These are phyloP conservation scores for Polytolypa hystricis DNA, from an alignment of 2,329 filamentous ascomycete genomes.

Conservation along the genomic window DNA sequence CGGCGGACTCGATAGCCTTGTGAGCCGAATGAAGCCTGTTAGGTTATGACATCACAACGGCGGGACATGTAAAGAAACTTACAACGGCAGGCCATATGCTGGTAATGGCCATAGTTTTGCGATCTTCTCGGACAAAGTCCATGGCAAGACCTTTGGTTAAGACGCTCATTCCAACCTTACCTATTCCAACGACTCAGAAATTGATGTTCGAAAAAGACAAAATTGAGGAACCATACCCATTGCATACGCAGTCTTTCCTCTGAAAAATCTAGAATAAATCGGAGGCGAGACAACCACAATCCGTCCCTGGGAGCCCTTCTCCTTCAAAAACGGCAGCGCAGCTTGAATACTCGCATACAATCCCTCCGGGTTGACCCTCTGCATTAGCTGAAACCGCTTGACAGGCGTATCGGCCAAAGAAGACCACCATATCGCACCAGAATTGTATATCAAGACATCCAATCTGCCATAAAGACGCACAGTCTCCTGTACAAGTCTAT, in stretches of 20 bases:
- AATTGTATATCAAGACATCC: constrained; percentile 71
- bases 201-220: background rate
- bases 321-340: constrained; percentile 53
- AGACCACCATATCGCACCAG: constrained; percentile 77
- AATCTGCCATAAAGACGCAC: constrained; percentile 51
- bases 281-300: constrained; percentile 73
- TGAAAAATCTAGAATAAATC: constrained; percentile 75
- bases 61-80: no score
- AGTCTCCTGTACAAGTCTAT: constrained; percentile 48
- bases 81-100: constrained; percentile 74
- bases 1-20: constrained; percentile 61
- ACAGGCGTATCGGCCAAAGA: constrained; percentile 60
- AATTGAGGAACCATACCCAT: constrained; percentile 40
- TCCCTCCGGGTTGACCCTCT: constrained; percentile 62
- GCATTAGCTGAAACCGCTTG: constrained; percentile 69
- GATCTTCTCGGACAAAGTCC: constrained; percentile 61
- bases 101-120: constrained; percentile 60
- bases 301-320: constrained; percentile 45
- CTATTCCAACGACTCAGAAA: constrained; percentile 19
- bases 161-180: constrained; percentile 73
- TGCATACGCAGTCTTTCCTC: constrained; percentile 77
- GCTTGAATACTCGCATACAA: constrained; percentile 63
- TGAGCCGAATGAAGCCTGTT: no score
- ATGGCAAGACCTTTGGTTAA: constrained; percentile 71
- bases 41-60: no score